Evolutionary conservation across 2,329 filamentous ascomycete species (phyloP).

Genomic region (Uncinocarpus reesii): DNA sequence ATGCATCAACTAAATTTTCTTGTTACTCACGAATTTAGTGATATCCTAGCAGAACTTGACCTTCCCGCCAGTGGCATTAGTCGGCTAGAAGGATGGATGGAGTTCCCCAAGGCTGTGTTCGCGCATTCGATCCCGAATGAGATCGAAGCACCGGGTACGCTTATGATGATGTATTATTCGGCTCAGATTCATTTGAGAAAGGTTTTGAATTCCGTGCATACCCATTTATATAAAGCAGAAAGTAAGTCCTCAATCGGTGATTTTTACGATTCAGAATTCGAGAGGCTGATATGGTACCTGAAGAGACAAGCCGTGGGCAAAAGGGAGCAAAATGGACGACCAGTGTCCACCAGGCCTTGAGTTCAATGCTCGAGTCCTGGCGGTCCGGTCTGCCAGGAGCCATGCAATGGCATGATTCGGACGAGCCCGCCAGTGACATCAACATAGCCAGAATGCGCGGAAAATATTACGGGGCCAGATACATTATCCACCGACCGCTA

Average conservation of each 20-base stretch:
- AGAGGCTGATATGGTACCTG: not conserved
- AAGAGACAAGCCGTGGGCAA: constrained; percentile 19
- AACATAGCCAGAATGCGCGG: constrained; percentile 73
- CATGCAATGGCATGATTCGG: constrained; percentile 56
- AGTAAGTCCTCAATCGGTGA: constrained; percentile 19
- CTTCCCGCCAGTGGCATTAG: constrained; percentile 53
- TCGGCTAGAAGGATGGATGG: constrained; percentile 41
- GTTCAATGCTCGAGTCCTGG: constrained; percentile 46
- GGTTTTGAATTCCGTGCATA: constrained; percentile 47
- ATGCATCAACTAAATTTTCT: not conserved
- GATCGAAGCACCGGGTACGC: constrained; percentile 27
- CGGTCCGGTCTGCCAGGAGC: constrained; percentile 39
- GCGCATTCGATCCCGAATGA: constrained; percentile 27
- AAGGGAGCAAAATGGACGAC: constrained; percentile 29
- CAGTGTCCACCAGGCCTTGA: constrained; percentile 34
- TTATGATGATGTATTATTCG: constrained; percentile 49
- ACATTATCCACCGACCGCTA: constrained; percentile 80
- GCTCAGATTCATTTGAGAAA: constrained; percentile 53
- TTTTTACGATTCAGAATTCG: not conserved
- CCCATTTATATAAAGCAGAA: constrained; percentile 42
- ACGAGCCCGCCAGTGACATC: constrained; percentile 64
- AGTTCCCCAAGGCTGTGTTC: constrained; percentile 30
- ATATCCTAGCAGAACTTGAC: constrained; percentile 79
- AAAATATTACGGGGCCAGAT: constrained; percentile 87
- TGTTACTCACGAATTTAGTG: constrained; percentile 42